Conservation (phyloP, 495 filamentous ascomycete genomes). For the Penicillium mononematosum region DNA sequence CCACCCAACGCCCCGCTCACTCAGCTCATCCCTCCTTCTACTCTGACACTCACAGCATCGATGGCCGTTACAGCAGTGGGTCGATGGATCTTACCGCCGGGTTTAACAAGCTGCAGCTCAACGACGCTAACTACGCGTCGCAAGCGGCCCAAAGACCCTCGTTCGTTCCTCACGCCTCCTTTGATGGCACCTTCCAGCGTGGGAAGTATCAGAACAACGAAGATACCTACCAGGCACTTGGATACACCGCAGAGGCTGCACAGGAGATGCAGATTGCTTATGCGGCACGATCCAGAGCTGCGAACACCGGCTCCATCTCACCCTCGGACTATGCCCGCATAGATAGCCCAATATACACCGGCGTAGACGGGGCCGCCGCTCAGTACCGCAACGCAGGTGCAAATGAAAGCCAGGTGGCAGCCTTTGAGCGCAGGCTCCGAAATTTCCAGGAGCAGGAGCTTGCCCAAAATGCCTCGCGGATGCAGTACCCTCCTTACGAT, state of each 20-base stretch:
- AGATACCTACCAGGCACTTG: slow-evolving; percentile 32
- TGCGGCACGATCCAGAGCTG: slow-evolving; percentile 28
- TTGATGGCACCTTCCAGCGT: slow-evolving; percentile 35
- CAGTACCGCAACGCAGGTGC: slow-evolving; percentile 46
- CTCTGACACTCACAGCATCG: slow-evolving; percentile 40
- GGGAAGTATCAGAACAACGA: slow-evolving; percentile 33
- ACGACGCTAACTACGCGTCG: slow-evolving; percentile 26
- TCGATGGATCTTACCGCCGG: slow-evolving; percentile 35
- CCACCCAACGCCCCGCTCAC: slow-evolving; percentile 33
- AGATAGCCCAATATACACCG: slow-evolving; percentile 58
- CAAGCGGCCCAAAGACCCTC: slow-evolving; percentile 31
- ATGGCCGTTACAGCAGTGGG: slow-evolving; percentile 30
- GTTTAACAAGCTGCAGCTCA: slow-evolving; percentile 39
- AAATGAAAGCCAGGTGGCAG: slow-evolving; percentile 40
- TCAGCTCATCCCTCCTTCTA: slow-evolving; percentile 42
- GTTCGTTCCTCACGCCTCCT: slow-evolving; percentile 34
- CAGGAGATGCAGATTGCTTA: slow-evolving; percentile 37
- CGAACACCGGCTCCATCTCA: slow-evolving; percentile 45
- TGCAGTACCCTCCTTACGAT: slow-evolving; percentile 44
- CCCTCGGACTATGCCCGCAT: slow-evolving; percentile 57
- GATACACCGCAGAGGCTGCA: slow-evolving; percentile 27
- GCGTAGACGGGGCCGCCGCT: slow-evolving; percentile 35
- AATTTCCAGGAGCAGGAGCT: slow-evolving; percentile 52
- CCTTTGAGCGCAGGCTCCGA: slow-evolving; percentile 51
- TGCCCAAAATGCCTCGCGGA: slow-evolving; percentile 34